Base-by-base conservation (phyloP, 2,329 filamentous ascomycete genomes). In the Cercospora sp. region DNA sequence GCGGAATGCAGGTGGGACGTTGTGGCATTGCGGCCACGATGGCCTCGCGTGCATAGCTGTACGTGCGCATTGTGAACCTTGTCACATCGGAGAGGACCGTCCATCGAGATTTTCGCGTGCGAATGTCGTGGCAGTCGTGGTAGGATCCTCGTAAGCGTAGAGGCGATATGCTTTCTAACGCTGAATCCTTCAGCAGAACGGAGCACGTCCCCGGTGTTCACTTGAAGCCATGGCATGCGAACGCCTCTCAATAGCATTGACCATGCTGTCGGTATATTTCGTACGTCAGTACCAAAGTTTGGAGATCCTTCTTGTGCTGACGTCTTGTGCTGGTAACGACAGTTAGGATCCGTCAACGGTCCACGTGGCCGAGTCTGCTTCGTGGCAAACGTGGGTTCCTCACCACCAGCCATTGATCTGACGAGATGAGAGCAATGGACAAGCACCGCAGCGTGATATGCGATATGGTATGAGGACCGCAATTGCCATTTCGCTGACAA, bases 201-300 rank as follows among this genome's bases (percentile, higher is more conserved):
- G 31, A 45, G 62, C 62, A 64, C 51, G 62, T 58, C 36, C 51
- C 53, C 51, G 23, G 33, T 20, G 62, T 59, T 64, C 62, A 64
- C 31, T 45, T 31, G 13, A 23, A 59, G 51, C 62, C 53, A 58
- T 64, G 62, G 62, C 62, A 64, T 31, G 62, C 51, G 51, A 59
- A 64, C 62, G 62, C 62, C 62, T 63, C n/a, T 13, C 62, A 48
- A 64, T 59, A 64, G 51, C 58, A 36, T 28, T 28, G 48, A 20
- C 62, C 62, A 64, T 12, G 51, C 10, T 53, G 53, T 59, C 51
- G 62, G 62, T 20, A 64, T 30, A 28, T 58, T 58, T 31, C 13
- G 23, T 53, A 36, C 62, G 51, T 64, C 31, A 58, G 62, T 53
- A 64, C 62, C 62, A 64, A 33, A 59, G 18, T 59, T 59, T 53